Evolutionary conservation across 2,329 filamentous ascomycete species (phyloP).

Genomic region (Aspergillus transmontanensis): DNA sequence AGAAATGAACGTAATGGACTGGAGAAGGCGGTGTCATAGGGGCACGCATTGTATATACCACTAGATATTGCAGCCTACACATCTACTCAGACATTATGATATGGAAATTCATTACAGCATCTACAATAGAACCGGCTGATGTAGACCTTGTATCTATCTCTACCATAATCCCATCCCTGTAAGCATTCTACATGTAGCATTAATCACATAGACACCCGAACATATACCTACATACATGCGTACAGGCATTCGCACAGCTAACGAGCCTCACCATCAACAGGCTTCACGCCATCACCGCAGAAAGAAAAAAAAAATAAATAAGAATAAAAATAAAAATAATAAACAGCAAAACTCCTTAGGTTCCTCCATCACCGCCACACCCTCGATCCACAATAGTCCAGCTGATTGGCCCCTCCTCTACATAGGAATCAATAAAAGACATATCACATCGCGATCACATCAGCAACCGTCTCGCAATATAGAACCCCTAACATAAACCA

Average conservation of each 20-base stretch:
- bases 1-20: constrained; percentile 42
- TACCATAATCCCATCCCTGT: background rate
- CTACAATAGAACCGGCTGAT: background rate
- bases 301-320: background rate
- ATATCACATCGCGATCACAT: constrained; percentile 20
- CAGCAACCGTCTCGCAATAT: background rate
- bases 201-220: background rate
- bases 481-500: background rate
- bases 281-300: background rate
- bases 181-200: background rate
- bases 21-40: background rate
- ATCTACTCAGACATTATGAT: background rate
- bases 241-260: background rate
- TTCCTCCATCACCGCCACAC: constrained; percentile 6
- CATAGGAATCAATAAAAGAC: constrained; percentile 18
- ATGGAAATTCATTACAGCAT: background rate
- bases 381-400: background rate
- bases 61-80: background rate
- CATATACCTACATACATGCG: background rate
- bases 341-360: background rate
- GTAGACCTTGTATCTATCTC: background rate
- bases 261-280: background rate
- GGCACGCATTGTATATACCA: background rate
- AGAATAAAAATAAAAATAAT: background rate
- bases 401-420: constrained; percentile 5